Conservation (phyloP, 2,329 filamentous ascomycete species). For the Phialocephala subalpina region DNA sequence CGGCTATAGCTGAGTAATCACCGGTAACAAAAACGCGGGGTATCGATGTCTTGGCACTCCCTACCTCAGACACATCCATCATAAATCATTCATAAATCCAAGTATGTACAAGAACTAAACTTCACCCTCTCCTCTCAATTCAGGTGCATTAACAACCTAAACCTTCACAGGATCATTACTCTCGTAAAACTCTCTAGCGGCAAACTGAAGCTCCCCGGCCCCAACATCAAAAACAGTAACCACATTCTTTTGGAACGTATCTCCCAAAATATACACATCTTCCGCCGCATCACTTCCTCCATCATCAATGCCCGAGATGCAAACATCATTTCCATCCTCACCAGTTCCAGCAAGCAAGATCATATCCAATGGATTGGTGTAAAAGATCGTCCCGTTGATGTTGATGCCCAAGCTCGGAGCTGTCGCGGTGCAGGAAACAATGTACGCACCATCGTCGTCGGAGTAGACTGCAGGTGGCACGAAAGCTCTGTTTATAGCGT, state of each 20-base stretch:
- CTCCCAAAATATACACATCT: slow-evolving; percentile 56
- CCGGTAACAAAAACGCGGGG: too few species aligned
- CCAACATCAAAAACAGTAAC: slow-evolving; percentile 59
- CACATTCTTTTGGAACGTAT: slow-evolving; percentile 57
- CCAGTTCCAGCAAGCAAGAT: slow-evolving; percentile 35
- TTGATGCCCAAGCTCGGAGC: slow-evolving; percentile 51
- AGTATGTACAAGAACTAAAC: not conserved
- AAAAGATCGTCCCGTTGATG: slow-evolving; percentile 47
- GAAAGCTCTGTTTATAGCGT: slow-evolving; percentile 51
- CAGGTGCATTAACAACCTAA: not conserved
- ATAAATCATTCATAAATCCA: too few species aligned
- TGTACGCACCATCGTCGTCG: slow-evolving; percentile 42
- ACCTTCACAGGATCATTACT: slow-evolving; percentile 42
- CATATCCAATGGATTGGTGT: slow-evolving; percentile 43
- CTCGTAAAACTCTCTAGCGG: slow-evolving; percentile 29
- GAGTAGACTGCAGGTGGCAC: slow-evolving; percentile 49
- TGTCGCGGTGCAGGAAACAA: slow-evolving; percentile 51
- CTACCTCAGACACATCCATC: too few species aligned
- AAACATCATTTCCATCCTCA: slow-evolving; percentile 35
- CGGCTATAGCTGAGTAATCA: too few species aligned
- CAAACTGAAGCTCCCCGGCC: slow-evolving; percentile 54
- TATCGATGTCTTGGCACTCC: too few species aligned
- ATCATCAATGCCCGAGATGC: slow-evolving; percentile 36
- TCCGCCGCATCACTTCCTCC: slow-evolving; percentile 50
- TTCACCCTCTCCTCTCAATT: not conserved